Conservation (phyloP, 2,329 filamentous ascomycete species). For the Exophiala bonariae region DNA sequence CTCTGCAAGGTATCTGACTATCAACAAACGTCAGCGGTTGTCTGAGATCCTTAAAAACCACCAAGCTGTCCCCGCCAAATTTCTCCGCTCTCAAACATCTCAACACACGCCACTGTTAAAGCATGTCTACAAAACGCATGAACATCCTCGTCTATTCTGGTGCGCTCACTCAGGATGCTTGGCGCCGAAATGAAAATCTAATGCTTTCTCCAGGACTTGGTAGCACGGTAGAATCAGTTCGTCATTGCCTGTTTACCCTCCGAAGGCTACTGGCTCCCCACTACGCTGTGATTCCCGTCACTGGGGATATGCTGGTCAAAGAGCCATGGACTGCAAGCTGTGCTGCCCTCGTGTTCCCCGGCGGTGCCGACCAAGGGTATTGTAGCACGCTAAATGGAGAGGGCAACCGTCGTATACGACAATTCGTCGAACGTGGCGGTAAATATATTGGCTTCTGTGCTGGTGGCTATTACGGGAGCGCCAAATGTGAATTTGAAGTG, state of each 20-base stretch:
- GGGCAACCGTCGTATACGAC: conserved; percentile 79
- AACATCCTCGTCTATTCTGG: conserved; percentile 94
- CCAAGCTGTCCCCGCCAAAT: not conserved
- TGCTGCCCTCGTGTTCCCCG: conserved; percentile 86
- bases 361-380: conserved; percentile 91
- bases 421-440: conserved; percentile 84
- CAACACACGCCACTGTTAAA: conserved; percentile 6
- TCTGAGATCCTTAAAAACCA: conserved; percentile 6
- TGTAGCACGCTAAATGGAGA: conserved; percentile 83
- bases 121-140: conserved; percentile 69
- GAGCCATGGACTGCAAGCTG: conserved; percentile 90
- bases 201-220: conserved; percentile 65
- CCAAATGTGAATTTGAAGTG: conserved; percentile 86
- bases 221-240: conserved; percentile 82
- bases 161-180: conserved; percentile 43
- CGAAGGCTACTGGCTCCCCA: conserved; percentile 82
- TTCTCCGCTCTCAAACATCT: not conserved
- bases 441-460: conserved; percentile 90
- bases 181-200: conserved; percentile 32
- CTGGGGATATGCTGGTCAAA: conserved; percentile 74
- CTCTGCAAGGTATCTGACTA: too few relatives aligned
- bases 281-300: conserved; percentile 89
- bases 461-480: conserved; percentile 85
- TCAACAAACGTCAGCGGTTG: not conserved
- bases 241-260: conserved; percentile 83